A percentile compares a stretch with the other conserved stretches of the same genome.
Evolutionary conservation across 495 filamentous ascomycete genomes (phyloP).

Genomic region (Extremus antarcticus): DNA sequence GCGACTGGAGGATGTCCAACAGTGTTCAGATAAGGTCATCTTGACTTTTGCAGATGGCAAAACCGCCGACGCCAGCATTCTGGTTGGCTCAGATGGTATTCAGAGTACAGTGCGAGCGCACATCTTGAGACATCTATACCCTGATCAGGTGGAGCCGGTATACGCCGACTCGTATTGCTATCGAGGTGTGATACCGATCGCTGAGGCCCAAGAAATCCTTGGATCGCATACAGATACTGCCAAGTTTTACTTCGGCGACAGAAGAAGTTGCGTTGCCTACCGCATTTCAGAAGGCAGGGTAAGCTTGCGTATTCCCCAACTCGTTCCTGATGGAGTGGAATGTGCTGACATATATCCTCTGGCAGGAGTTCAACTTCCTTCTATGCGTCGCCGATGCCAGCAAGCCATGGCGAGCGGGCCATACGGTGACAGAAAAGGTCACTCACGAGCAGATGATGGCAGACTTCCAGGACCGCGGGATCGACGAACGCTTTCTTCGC

Average conservation of each 20-base stretch:
- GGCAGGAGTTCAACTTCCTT: no score
- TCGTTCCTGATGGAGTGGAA: no score
- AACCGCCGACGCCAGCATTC: neutral
- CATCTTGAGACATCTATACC: neutral
- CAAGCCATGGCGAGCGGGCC: no score
- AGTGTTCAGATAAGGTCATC: neutral
- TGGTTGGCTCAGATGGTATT: neutral
- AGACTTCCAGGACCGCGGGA: neutral
- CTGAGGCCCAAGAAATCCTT: neutral
- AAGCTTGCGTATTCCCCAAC: no score
- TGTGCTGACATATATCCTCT: no score
- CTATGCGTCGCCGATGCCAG: no score
- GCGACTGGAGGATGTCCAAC: neutral
- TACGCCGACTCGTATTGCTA: neutral
- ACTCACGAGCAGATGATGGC: no score
- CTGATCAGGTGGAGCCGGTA: neutral
- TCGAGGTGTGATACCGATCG: neutral
- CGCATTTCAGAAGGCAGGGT: neutral
- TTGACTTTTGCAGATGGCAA: neutral
- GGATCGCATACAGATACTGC: neutral
- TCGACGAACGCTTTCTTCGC: neutral
- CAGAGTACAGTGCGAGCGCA: neutral
- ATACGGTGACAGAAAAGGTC: no score
- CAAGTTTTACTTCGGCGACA: neutral
- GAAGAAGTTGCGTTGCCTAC: neutral